Evolutionary conservation across 2,329 filamentous ascomycete genomes (phyloP).

Genomic region (Cladophialophora chaetospira): DNA sequence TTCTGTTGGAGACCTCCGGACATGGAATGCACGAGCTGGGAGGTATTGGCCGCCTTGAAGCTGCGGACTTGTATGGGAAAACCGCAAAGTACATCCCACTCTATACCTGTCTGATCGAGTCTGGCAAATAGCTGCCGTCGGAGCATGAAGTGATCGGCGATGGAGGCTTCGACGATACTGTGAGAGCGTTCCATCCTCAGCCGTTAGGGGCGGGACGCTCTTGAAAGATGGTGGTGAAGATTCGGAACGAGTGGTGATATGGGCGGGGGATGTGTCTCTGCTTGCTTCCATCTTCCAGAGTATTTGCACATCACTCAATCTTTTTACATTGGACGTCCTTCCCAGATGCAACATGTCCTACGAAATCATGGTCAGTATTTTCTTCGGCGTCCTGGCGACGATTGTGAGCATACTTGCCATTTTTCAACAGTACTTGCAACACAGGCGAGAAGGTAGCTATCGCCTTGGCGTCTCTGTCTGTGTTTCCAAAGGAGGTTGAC

Average conservation of each 20-base stretch:
- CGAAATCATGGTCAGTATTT: background rate
- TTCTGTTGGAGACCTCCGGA: no score
- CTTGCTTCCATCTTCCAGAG: background rate
- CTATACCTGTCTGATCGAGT: slow-evolving; percentile 30
- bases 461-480: background rate
- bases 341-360: background rate
- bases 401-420: background rate
- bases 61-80: slow-evolving; percentile 27
- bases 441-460: background rate
- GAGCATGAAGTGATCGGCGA: slow-evolving; percentile 33
- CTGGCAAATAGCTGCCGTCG: slow-evolving; percentile 23
- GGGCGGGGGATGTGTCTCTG: background rate
- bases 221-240: slow-evolving; percentile 34
- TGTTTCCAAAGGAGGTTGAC: no score
- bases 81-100: slow-evolving; percentile 32
- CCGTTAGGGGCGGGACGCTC: slow-evolving; percentile 29
- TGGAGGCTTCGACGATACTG: slow-evolving; percentile 32
- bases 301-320: background rate
- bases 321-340: background rate
- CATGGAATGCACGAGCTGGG: no score
- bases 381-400: background rate
- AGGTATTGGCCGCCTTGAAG: slow-evolving; percentile 30
- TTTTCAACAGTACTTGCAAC: background rate
- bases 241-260: slow-evolving; percentile 27
- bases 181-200: slow-evolving; percentile 33